phyloP scores from a whole-genome alignment of 805 yeast genomes.

The Saccharomycopsis fodiens region DNA sequence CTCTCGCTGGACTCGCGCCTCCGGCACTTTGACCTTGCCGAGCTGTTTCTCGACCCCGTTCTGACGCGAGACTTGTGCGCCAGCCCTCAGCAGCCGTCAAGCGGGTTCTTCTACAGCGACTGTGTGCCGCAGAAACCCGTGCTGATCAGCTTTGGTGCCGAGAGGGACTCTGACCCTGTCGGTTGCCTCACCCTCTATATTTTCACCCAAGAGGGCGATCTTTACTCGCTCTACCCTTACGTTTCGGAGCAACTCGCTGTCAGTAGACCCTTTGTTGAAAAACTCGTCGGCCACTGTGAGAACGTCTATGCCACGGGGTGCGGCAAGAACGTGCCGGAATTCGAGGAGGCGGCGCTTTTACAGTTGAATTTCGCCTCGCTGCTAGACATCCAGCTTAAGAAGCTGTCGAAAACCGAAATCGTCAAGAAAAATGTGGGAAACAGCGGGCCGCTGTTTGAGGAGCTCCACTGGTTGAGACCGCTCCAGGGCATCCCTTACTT shows the following conservation, averaged over 20 bases:
- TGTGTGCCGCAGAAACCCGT: slow-evolving; percentile 21
- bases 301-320: neutral
- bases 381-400: neutral
- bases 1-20: slow-evolving; percentile 30
- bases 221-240: slow-evolving; percentile 59
- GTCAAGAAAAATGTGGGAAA: neutral
- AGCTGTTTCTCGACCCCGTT: slow-evolving; percentile 25
- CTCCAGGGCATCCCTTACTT: neutral
- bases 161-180: slow-evolving; percentile 24
- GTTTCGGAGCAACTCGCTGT: slow-evolving; percentile 40
- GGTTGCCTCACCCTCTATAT: slow-evolving; percentile 49
- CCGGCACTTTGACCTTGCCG: slow-evolving; percentile 31
- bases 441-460: neutral
- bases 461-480: neutral
- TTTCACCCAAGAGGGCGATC: slow-evolving; percentile 47
- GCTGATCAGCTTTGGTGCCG: slow-evolving; percentile 24
- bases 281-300: neutral
- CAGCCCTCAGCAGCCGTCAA: slow-evolving; percentile 20
- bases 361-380: neutral
- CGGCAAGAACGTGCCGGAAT: neutral
- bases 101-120: neutral
- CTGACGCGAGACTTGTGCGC: slow-evolving; percentile 21
- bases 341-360: neutral
- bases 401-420: neutral
- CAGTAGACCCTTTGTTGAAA: slow-evolving; percentile 19